Conservation (phyloP, 177 flowering plant species). For the Vitis hybrid region DNA sequence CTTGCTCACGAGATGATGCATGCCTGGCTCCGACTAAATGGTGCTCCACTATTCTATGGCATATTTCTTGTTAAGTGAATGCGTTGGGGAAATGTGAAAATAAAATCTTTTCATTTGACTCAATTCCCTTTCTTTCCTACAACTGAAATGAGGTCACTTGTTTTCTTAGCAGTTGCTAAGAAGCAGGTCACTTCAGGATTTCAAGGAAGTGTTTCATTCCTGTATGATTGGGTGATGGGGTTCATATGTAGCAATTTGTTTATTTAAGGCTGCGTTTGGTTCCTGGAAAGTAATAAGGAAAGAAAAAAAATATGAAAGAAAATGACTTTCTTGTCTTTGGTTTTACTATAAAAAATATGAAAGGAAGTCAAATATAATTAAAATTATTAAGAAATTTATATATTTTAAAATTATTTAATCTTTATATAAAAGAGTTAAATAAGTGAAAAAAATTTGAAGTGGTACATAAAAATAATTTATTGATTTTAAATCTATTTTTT, state of each 20-base stretch:
- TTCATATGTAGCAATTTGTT: background rate
- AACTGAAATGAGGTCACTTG: background rate
- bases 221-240: background rate
- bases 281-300: too few relatives aligned
- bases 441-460: too few relatives aligned
- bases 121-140: background rate
- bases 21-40: conserved; percentile 81
- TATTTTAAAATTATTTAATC: too few relatives aligned
- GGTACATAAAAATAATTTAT: too few relatives aligned
- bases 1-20: conserved; percentile 93
- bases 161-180: background rate
- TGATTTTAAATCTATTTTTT: too few relatives aligned
- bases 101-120: background rate
- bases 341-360: too few relatives aligned
- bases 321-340: too few relatives aligned
- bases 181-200: background rate
- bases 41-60: conserved; percentile 25
- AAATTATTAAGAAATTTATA: too few relatives aligned
- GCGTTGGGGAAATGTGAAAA: background rate
- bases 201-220: background rate
- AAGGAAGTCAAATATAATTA: too few relatives aligned
- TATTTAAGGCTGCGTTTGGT: too few relatives aligned
- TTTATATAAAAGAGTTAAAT: too few relatives aligned
- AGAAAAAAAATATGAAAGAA: too few relatives aligned
- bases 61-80: background rate